phyloP scores from a whole-genome alignment of 2,329 filamentous ascomycete species.

The Aureobasidium namibiae region DNA sequence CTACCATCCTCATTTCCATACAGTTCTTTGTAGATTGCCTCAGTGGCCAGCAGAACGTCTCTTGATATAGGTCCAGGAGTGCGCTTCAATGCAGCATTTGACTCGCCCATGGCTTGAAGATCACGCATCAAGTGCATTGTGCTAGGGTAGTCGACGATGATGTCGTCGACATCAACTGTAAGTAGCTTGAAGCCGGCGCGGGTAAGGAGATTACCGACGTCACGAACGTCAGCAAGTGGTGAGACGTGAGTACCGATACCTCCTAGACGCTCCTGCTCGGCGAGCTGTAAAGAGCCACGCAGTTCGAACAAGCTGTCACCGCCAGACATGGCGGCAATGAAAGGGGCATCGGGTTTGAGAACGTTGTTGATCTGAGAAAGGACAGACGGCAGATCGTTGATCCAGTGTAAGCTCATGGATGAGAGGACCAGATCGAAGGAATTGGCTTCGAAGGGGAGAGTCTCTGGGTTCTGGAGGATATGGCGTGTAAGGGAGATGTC shows the following conservation, averaged over 20 bases:
- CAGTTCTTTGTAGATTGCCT: conserved; percentile 79
- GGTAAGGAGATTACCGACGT: conserved; percentile 79
- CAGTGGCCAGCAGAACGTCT: conserved; percentile 78
- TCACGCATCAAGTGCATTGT: conserved; percentile 88
- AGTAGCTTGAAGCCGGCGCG: conserved; percentile 89
- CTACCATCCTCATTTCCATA: conserved; percentile 73
- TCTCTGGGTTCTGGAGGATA: conserved; percentile 66
- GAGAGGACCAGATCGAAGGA: conserved; percentile 87
- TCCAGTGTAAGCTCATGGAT: conserved; percentile 88
- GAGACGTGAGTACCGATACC: conserved; percentile 87
- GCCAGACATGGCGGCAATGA: conserved; percentile 93
- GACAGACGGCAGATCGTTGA: conserved; percentile 86
- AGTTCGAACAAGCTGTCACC: conserved; percentile 92
- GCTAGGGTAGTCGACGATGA: conserved; percentile 88
- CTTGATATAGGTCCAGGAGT: conserved; percentile 72
- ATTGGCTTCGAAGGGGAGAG: conserved; percentile 64
- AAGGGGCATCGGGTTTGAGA: conserved; percentile 82
- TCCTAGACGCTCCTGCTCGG: conserved; percentile 82
- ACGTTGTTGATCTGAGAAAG: conserved; percentile 77
- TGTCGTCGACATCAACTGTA: conserved; percentile 95
- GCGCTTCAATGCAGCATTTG: conserved; percentile 77
- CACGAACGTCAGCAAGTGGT: conserved; percentile 82
- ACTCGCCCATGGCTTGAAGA: conserved; percentile 92
- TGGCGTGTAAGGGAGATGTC: conserved; percentile 64
- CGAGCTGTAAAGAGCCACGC: conserved; percentile 84